Percentiles rank a stretch among this genome's conserved stretches.
Conservation (phyloP, 345 rosid genomes). For the Euphorbia pulcherrima region DNA sequence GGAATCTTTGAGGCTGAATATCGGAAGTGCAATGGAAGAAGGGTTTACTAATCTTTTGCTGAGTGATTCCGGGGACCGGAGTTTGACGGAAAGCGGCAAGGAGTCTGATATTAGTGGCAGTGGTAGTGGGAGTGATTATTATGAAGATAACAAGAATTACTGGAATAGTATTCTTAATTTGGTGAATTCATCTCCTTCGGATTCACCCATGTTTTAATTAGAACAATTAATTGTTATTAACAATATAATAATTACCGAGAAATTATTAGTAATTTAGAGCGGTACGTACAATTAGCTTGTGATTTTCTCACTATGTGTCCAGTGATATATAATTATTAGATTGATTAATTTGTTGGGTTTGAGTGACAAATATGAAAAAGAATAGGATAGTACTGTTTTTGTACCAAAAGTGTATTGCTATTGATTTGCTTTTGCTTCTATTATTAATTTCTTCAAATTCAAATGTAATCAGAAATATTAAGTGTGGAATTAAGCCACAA, state of each 20-base stretch:
- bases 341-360: neutral
- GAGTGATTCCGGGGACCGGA: slow-evolving; percentile 44
- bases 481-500: slow-evolving; percentile 8
- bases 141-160: slow-evolving; percentile 85
- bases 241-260: neutral
- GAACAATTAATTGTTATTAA: neutral
- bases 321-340: neutral
- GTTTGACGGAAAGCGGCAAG: slow-evolving; percentile 40
- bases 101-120: slow-evolving; percentile 39
- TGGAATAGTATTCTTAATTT: slow-evolving; percentile 92
- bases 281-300: neutral
- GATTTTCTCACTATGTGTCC: neutral
- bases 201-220: slow-evolving; percentile 59
- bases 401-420: neutral
- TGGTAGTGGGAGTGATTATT: slow-evolving; percentile 42
- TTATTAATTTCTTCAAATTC: neutral
- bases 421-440: no score
- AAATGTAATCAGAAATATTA: neutral
- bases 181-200: slow-evolving; percentile 83
- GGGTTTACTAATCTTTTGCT: slow-evolving; percentile 79
- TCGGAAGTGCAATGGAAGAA: slow-evolving; percentile 44
- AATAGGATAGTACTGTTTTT: neutral
- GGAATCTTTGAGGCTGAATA: slow-evolving; percentile 35
- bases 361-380: neutral
- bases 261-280: neutral